phyloP scores from a whole-genome alignment of 768 basidiomycete species.

The Candolleomyces eurysporus region DNA sequence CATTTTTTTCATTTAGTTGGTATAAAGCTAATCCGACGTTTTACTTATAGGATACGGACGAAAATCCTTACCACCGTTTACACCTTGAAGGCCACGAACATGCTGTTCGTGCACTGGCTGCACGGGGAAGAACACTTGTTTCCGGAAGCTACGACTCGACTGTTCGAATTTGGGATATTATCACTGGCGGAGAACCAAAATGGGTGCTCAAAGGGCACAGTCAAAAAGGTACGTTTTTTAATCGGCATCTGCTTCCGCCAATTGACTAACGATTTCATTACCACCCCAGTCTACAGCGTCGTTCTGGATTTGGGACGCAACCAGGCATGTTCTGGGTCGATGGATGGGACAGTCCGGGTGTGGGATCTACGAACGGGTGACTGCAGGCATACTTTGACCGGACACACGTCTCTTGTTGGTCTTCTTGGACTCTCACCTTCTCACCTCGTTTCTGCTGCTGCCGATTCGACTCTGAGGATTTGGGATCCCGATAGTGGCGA shows the following conservation, averaged over 20 bases:
- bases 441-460: conserved; percentile 91
- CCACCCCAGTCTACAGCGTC: conserved; percentile 84
- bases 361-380: conserved; percentile 87
- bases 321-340: conserved; percentile 94
- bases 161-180: conserved; percentile 93
- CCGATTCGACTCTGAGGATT: conserved; percentile 90
- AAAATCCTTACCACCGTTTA: conserved; percentile 88
- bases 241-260: conserved; percentile 3
- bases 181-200: conserved; percentile 69
- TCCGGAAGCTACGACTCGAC: conserved; percentile 96
- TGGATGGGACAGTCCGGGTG: conserved; percentile 96
- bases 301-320: conserved; percentile 84
- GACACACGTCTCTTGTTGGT: conserved; percentile 94
- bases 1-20: conserved; percentile 1
- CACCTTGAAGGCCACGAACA: conserved; percentile 88
- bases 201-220: conserved; percentile 85
- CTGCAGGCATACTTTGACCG: conserved; percentile 77
- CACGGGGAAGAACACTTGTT: conserved; percentile 84
- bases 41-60: conserved; percentile 48
- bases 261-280: background rate
- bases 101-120: conserved; percentile 88
- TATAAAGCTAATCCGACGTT: conserved; percentile 6
- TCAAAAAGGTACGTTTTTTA: conserved; percentile 73
- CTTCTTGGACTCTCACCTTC: conserved; percentile 88
- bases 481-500: conserved; percentile 91